phyloP scores from a whole-genome alignment of 2,329 filamentous ascomycete species.

The Colletotrichum viniferum region DNA sequence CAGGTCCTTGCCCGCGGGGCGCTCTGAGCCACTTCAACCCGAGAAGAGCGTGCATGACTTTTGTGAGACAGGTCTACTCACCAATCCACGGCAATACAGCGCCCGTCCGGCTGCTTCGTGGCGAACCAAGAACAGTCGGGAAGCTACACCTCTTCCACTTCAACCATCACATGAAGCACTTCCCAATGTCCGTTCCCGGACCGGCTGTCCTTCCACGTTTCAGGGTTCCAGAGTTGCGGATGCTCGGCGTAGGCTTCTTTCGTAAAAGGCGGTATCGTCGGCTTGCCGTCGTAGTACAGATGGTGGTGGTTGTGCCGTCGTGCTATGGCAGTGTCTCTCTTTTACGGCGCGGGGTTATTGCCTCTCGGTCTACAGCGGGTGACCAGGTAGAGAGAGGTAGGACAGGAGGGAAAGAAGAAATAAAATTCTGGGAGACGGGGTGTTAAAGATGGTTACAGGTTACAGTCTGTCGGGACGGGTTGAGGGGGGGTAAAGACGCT shows the following conservation, averaged over 20 bases:
- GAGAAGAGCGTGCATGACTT: slow-evolving; percentile 23
- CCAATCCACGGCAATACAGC: slow-evolving; percentile 36
- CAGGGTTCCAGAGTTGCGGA: slow-evolving; percentile 19
- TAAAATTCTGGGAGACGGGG: slow-evolving; percentile 11
- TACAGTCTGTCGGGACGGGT: slow-evolving; percentile 16
- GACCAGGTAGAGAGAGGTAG: slow-evolving; percentile 8
- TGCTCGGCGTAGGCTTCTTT: background rate
- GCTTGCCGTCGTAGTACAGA: slow-evolving; percentile 5
- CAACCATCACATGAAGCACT: slow-evolving; percentile 41
- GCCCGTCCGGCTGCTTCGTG: slow-evolving; percentile 23
- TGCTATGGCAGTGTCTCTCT: background rate
- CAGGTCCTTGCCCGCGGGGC: slow-evolving; percentile 9
- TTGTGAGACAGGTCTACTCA: slow-evolving; percentile 44
- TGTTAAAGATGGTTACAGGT: slow-evolving; percentile 20
- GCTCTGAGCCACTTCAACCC: slow-evolving; percentile 22
- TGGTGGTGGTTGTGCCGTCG: slow-evolving; percentile 12
- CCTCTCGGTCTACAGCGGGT: background rate
- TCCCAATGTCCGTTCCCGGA: slow-evolving; percentile 35
- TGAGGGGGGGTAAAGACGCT: slow-evolving; percentile 20
- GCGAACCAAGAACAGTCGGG: slow-evolving; percentile 23
- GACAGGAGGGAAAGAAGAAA: background rate
- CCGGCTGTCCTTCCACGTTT: slow-evolving; percentile 25
- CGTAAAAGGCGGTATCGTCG: background rate
- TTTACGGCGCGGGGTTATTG: background rate
- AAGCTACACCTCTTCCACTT: slow-evolving; percentile 38